Evolutionary conservation across 352 stramenopile species (phyloP).

Genomic region (Peronospora destructor): DNA sequence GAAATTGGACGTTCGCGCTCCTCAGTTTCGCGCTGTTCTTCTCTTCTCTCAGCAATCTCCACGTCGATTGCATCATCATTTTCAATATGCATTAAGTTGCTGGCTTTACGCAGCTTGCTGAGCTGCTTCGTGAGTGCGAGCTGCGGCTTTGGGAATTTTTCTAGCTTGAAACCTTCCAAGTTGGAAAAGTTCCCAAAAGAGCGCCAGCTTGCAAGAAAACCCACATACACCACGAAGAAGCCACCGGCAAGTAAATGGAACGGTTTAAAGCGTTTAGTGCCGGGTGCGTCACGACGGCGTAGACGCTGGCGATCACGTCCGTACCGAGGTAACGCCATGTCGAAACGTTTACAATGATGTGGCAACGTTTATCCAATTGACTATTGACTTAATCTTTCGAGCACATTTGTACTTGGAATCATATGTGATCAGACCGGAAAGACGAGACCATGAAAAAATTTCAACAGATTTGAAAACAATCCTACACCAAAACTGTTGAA

Average conservation of each 20-base stretch:
- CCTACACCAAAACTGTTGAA: not conserved
- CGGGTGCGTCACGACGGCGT: slow-evolving; percentile 4
- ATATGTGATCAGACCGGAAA: not conserved
- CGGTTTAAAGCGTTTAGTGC: slow-evolving; percentile 13
- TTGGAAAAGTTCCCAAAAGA: slow-evolving; percentile 17
- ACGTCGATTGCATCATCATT: slow-evolving; percentile 17
- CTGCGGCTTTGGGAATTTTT: no score
- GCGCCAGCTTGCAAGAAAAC: slow-evolving; percentile 24
- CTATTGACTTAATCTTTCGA: not conserved
- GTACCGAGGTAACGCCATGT: slow-evolving; percentile 22
- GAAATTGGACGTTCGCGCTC: slow-evolving; percentile 20
- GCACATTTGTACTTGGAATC: not conserved
- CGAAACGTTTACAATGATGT: not conserved
- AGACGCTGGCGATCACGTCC: slow-evolving; percentile 18
- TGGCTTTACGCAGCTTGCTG: slow-evolving; percentile 28
- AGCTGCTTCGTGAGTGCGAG: slow-evolving; percentile 19
- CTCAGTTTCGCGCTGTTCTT: slow-evolving; percentile 17
- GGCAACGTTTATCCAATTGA: not conserved
- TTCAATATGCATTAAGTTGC: slow-evolving; percentile 7
- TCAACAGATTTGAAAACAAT: no score
- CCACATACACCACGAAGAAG: slow-evolving; percentile 26
- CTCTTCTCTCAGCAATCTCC: slow-evolving; percentile 12
- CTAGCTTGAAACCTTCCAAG: slow-evolving; percentile 6
- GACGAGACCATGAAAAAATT: not conserved
- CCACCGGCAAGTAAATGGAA: slow-evolving; percentile 15